phyloP scores from a whole-genome alignment of 2,329 filamentous ascomycete genomes.

The Parafenestella ontariensis region DNA sequence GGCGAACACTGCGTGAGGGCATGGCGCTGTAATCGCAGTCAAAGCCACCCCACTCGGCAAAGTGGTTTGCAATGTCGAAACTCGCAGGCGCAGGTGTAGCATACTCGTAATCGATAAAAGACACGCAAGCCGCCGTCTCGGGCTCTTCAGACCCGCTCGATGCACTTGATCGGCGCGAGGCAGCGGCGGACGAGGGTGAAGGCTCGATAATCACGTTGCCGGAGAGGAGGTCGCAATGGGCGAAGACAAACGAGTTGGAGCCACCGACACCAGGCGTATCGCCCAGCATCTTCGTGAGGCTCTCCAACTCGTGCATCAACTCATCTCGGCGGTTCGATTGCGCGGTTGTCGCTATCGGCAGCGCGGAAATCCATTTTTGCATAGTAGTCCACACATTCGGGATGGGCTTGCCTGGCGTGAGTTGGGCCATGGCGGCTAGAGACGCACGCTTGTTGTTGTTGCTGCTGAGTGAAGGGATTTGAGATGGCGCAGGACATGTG shows the following conservation, averaged over 20 bases:
- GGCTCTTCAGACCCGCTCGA: slow-evolving; percentile 40
- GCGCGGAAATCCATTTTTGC: slow-evolving; percentile 91
- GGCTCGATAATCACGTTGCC: slow-evolving; percentile 92
- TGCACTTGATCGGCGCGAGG: slow-evolving; percentile 42
- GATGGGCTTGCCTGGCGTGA: slow-evolving; percentile 71
- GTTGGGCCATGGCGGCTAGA: slow-evolving; percentile 44
- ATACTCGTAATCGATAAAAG: slow-evolving; percentile 98
- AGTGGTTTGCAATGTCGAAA: slow-evolving; percentile 97
- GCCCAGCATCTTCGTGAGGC: slow-evolving; percentile 74
- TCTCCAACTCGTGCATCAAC: slow-evolving; percentile 77
- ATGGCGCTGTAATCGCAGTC: slow-evolving; percentile 89
- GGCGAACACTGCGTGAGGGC: slow-evolving; percentile 77
- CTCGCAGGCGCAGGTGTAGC: slow-evolving; percentile 91
- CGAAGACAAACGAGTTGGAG: slow-evolving; percentile 80
- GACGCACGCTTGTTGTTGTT: slow-evolving; percentile 48
- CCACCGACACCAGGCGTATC: slow-evolving; percentile 76
- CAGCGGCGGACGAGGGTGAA: slow-evolving; percentile 42
- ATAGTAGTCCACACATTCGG: slow-evolving; percentile 95
- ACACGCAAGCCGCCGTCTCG: slow-evolving; percentile 40
- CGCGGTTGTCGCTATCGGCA: slow-evolving; percentile 75
- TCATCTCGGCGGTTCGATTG: slow-evolving; percentile 71
- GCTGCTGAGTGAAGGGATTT: slow-evolving; percentile 26
- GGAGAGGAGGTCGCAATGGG: slow-evolving; percentile 93
- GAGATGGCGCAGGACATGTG: slow-evolving; percentile 44
- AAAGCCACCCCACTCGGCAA: slow-evolving; percentile 97